A percentile compares a stretch with the other conserved stretches of the same genome.
Evolutionary conservation across 441 rosid species (phyloP).

Genomic region (Arabidopsis lyrata): DNA sequence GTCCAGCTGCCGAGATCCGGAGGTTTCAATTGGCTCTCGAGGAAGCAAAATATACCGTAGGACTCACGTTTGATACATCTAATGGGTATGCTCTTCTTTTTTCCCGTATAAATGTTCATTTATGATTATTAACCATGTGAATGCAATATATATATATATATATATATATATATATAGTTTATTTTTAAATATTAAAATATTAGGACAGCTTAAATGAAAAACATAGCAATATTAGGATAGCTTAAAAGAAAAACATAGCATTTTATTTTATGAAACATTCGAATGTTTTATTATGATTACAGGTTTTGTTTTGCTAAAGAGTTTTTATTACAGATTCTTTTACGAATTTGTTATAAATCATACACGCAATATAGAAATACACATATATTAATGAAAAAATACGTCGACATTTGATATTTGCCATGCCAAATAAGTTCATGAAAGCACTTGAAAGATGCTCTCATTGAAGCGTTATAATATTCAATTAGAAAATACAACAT

Average conservation of each 20-base stretch:
- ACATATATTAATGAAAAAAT: not conserved
- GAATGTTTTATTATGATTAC: not conserved
- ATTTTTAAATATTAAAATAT: not conserved
- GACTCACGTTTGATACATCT: slow-evolving; percentile 71
- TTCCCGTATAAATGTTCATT: not conserved
- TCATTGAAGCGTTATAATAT: not conserved
- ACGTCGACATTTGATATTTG: not conserved
- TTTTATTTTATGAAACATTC: not conserved
- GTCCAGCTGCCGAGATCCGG: slow-evolving; percentile 46
- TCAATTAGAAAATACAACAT: not conserved
- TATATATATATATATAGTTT: not conserved
- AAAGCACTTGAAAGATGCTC: not conserved
- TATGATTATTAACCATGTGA: not conserved
- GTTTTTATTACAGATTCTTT: not conserved
- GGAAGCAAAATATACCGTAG: slow-evolving; percentile 73
- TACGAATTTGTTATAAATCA: not conserved
- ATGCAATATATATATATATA: slow-evolving; percentile 14
- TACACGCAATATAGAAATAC: not conserved
- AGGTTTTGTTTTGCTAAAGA: not conserved
- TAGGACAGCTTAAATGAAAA: not conserved
- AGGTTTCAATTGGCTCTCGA: slow-evolving; percentile 63
- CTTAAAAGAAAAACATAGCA: not conserved
- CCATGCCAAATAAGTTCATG: not conserved
- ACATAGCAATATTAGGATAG: not conserved
- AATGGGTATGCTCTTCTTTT: slow-evolving; percentile 54